phyloP scores from a whole-genome alignment of 805 yeast species.

The Monosporozyma siamensis region DNA sequence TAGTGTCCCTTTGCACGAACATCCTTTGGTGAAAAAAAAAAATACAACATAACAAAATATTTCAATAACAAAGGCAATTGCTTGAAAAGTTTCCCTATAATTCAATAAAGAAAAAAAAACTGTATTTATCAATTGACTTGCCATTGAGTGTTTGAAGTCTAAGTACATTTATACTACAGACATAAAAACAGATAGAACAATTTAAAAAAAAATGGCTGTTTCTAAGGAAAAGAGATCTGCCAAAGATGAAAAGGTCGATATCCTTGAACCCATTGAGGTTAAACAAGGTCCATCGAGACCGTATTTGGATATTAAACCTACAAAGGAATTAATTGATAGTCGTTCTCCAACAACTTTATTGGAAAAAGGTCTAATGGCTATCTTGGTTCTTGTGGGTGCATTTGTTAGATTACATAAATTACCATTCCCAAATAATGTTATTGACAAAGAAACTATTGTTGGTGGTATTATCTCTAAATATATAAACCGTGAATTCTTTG shows the following conservation, averaged over 20 bases:
- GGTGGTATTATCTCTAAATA: slow-evolving; percentile 89
- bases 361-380: slow-evolving; percentile 35
- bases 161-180: too few relatives aligned
- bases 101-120: too few relatives aligned
- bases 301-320: slow-evolving; percentile 44
- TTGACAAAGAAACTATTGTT: slow-evolving; percentile 85
- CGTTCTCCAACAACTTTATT: slow-evolving; percentile 32
- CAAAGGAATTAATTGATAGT: slow-evolving; percentile 31
- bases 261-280: slow-evolving; percentile 27
- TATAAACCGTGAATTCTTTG: slow-evolving; percentile 49
- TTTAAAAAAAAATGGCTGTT: slow-evolving; percentile 3
- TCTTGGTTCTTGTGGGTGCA: slow-evolving; percentile 42
- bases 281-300: slow-evolving; percentile 46
- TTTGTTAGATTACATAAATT: slow-evolving; percentile 54
- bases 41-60: too few relatives aligned
- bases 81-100: too few relatives aligned
- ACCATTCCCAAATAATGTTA: slow-evolving; percentile 65
- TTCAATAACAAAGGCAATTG: too few relatives aligned
- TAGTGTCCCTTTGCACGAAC: slow-evolving; percentile 1
- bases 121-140: too few relatives aligned
- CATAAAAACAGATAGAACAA: background rate
- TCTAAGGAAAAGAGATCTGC: slow-evolving; percentile 6
- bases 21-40: too few relatives aligned
- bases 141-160: too few relatives aligned
- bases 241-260: slow-evolving; percentile 27